A percentile compares a stretch with the other conserved stretches of the same genome.
Conservation (phyloP, 345 rosid genomes). For the Salix dunnii region DNA sequence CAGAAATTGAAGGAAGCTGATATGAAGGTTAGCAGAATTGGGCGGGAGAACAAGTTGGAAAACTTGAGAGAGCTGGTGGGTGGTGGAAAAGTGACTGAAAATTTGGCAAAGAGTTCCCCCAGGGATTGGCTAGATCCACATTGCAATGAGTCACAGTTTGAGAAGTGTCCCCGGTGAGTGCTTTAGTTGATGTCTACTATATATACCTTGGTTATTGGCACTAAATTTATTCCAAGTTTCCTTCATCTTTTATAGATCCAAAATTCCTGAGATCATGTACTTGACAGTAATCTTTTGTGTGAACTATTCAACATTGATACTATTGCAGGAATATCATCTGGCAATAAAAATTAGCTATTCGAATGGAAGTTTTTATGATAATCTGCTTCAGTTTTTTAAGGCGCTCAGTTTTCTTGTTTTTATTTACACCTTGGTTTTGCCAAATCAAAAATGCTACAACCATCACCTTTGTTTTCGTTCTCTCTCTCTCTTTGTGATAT, state of each 20-base stretch:
- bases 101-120: constrained; percentile 48
- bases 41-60: constrained; percentile 86
- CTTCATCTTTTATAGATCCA: constrained; percentile 8
- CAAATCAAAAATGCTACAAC: too few species aligned
- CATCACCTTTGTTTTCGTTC: too few species aligned
- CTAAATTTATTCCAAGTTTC: constrained; percentile 1
- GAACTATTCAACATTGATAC: constrained; percentile 6
- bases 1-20: constrained; percentile 92
- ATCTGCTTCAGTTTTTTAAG: not conserved
- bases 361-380: not conserved
- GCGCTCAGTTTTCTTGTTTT: too few species aligned
- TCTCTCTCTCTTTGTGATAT: too few species aligned
- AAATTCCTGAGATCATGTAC: constrained; percentile 24
- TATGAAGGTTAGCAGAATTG: constrained; percentile 47
- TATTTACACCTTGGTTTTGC: too few species aligned
- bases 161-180: constrained; percentile 50
- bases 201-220: constrained; percentile 5
- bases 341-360: not conserved
- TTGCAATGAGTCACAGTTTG: constrained; percentile 81
- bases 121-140: constrained; percentile 94
- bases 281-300: constrained; percentile 15
- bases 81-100: constrained; percentile 34
- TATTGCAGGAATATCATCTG: constrained; percentile 7
- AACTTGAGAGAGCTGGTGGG: constrained; percentile 74
- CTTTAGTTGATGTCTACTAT: constrained; percentile 8